Base-by-base conservation (phyloP, 1,284 basidiomycete species). In the Kwoniella shivajii region DNA sequence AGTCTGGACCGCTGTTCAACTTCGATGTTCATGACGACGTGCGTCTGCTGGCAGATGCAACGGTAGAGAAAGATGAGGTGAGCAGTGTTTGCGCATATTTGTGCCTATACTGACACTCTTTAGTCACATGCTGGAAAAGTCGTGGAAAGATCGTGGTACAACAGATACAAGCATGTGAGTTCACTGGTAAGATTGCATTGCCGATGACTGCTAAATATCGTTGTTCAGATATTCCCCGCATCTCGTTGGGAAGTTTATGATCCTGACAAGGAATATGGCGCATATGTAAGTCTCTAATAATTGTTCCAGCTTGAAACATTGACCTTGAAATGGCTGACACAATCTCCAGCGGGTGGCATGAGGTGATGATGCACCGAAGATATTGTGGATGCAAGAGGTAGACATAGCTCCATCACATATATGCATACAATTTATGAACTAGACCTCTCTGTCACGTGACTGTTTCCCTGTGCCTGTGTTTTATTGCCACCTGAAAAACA, bases 21-120 rank as follows among this genome's bases (percentile, higher is more conserved):
- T 99, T 99, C 76, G 96, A 99, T 76, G 96, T 98, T 6, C 95
- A 99, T 77, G 95, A 99, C 72, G 95, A 99, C 73, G 89, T 99
- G 10, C 89, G 96, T 4, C 77, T 99, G 61, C 82, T 98, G n/a
- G 87, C 90, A 16, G 96, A 99, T 72, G 95, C 95, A 0, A 91
- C 92, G 0, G 86, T 89, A 59, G 95, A 99, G 78, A 99, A 98
- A 79, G 93, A 99, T 72, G 96, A 99, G 73, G 78, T 77, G 48
- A 50, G 71, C 62, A 2, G 39, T 4, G 6, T 7, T 9, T 27
- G 31, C 24, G 20, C 22, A n/a, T 7, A 11, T 16, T 13, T 10
- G 20, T 44, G 18, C 33, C 16, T 43, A 6, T 38, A 42, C 43
- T 47, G 46, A 63, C 29, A 41, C 16, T 18, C 9, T 24, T n/a